Evolutionary conservation across 2,329 filamentous ascomycete species (phyloP).

Genomic region (Pestalotiopsis sp.): DNA sequence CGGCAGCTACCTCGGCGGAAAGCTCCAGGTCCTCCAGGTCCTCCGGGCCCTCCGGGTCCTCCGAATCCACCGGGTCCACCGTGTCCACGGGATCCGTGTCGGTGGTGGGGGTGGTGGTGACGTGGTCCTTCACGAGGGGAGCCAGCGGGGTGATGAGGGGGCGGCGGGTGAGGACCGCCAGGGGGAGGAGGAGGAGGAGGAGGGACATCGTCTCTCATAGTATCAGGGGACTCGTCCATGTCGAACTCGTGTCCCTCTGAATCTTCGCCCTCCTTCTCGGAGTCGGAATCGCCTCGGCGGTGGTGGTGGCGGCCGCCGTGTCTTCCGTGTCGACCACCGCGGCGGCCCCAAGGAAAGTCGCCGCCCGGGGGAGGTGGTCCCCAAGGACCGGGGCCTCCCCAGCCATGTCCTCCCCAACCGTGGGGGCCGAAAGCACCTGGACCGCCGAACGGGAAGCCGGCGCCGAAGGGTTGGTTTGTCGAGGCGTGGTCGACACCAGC

Average conservation of each 20-base stretch:
- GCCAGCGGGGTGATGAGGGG: conserved; percentile 19
- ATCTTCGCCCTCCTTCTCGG: conserved; percentile 21
- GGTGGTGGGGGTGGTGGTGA: conserved; percentile 18
- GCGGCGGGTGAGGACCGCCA: conserved; percentile 18
- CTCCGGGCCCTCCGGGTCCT: neutral
- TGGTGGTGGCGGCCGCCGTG: conserved; percentile 25
- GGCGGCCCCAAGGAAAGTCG: conserved; percentile 16
- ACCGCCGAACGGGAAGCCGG: conserved; percentile 37
- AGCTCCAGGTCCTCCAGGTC: conserved; percentile 2
- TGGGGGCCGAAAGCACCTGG: conserved; percentile 18
- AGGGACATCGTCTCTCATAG: conserved; percentile 23
- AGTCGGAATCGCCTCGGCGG: conserved; percentile 27
- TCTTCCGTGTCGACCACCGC: conserved; percentile 20
- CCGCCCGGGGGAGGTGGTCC: conserved; percentile 14
- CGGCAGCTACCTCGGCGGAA: conserved; percentile 23
- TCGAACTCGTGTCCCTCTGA: conserved; percentile 31
- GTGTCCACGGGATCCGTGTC: conserved; percentile 24
- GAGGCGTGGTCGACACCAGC: conserved; percentile 40
- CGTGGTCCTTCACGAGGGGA: conserved; percentile 16
- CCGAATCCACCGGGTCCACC: conserved; percentile 1
- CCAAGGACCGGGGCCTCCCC: conserved; percentile 17
- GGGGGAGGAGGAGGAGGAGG: conserved; percentile 17
- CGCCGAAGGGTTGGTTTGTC: conserved; percentile 25
- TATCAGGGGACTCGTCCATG: conserved; percentile 37
- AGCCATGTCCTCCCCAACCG: conserved; percentile 9